Conservation (phyloP, 345 rosid genomes). For the Firmiana major region DNA sequence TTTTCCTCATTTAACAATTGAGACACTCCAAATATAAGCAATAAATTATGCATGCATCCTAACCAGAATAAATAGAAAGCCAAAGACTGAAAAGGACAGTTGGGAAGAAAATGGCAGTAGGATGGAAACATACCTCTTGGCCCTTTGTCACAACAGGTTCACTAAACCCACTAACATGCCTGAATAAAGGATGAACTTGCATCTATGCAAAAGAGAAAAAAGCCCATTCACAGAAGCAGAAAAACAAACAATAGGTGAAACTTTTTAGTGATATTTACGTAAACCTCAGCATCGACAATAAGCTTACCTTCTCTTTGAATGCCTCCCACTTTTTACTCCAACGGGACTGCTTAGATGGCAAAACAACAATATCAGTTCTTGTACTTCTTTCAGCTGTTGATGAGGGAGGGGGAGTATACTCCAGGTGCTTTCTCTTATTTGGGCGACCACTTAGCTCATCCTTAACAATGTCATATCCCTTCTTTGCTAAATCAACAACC, state of each 20-base stretch:
- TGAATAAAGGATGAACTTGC: slow-evolving; percentile 68
- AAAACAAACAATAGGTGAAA: neutral
- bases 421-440: slow-evolving; percentile 74
- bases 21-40: neutral
- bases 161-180: slow-evolving; percentile 58
- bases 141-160: slow-evolving; percentile 85
- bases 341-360: slow-evolving; percentile 56
- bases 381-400: slow-evolving; percentile 71
- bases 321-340: slow-evolving; percentile 82
- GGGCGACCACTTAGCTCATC: slow-evolving; percentile 74
- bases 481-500: slow-evolving; percentile 71
- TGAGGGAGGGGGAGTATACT: slow-evolving; percentile 59
- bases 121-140: slow-evolving; percentile 64
- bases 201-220: slow-evolving; percentile 38
- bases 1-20: neutral
- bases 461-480: slow-evolving; percentile 80
- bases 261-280: neutral
- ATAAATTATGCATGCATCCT: neutral
- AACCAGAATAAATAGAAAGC: neutral
- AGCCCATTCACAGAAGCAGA: slow-evolving; percentile 5
- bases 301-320: slow-evolving; percentile 56
- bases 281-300: neutral
- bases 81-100: neutral
- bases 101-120: neutral
- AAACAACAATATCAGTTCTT: slow-evolving; percentile 69